Base-by-base conservation (phyloP, 495 filamentous ascomycete species). In the Tuber microsphaerosporum region DNA sequence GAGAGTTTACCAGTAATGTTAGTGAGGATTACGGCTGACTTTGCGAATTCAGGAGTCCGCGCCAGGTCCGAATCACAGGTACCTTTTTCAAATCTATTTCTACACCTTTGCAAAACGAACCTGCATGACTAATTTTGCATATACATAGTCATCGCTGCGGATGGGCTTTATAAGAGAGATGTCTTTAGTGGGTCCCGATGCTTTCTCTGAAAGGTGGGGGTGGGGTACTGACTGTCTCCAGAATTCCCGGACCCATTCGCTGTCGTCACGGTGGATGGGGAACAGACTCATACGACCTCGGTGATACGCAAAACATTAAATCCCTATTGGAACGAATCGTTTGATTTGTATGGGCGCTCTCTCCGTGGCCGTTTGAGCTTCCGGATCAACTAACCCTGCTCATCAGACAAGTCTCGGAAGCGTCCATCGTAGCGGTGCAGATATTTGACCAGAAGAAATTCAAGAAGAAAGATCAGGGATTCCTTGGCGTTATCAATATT, bases 361-460 rank as follows among this genome's bases (percentile, higher is more conserved):
- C 56, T 61, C 42, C 51, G 73, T 31, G 44, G 71, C 51, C 44
- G 65, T 76, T 72, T 69, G 37, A 43, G 8, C n/a, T 45, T 39
- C 16, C 70, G 22, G 71, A 39, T 43, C 51, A 75, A 6, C 37
- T 72, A 80, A 44, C 72, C 68, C 65, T n/a, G 10, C 20, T 45
- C 37, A 45, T 39, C 31, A 75, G 72, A 56, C 74, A 71, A 84
- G 94, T 91, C 74, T 92, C 89, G 71, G 95, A 98, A 82, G 94
- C 97, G 79, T 97, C 93, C 82, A 97, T 98, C 79, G 89, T 99
- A 34, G 94, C 94, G 31, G 93, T 99, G 65, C 95, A 99, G 84
- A 97, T 99, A 70, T 99, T 99, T 82, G 95, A 99, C 84, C 95
- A 99, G 84, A 98, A 97, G 87, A 99, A 99, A 84, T 99, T 98